Base-by-base conservation (phyloP, 2,329 filamentous ascomycete species). In the Basipetospora sp. region DNA sequence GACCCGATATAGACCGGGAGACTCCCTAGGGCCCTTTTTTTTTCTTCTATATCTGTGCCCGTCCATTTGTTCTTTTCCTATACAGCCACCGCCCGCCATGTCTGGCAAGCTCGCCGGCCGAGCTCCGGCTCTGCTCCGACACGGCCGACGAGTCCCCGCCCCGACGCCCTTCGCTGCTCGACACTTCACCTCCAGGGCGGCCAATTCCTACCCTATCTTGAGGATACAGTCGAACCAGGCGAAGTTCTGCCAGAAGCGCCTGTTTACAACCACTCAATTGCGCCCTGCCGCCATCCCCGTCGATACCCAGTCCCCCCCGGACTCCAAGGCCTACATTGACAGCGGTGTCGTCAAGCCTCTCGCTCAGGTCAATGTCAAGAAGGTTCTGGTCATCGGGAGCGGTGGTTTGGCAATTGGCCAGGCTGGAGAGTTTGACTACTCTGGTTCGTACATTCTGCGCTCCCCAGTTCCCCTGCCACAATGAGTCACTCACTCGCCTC, bases 381-480 rank as follows among this genome's bases (percentile, higher is more conserved):
- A 96, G 67, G 88, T 96, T 37, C 67, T 96, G 44, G 87, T 96
- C 49, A 94, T 96, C 65, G 88, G 88, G 42, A 87, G 80, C 63
- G 88, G 88, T 65, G 88, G 88, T 60, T 71, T 96, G 49, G 85
- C 84, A 57, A 96, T 96, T 73, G 88, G 88, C 45, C 88, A 96
- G 64, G 88, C 88, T 47, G 88, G 88, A 65, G 88, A 96, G 66
- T 96, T 96, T 53, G 88, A 96, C 64, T 96, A 96, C 62, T 96
- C 90, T 59, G 88, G 86, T 93, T 69, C 48, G 77, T 69, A 47
- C 11, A 25, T 11, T 11, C 6, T 25, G 22, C 6, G 33, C 13
- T 15, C 31, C 36, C 10, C 6, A 14, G 14, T 17, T 5, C 9
- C n/a, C 13, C 11, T 6, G 9, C 31, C n/a, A n/a, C n/a, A n/a